Conservation (phyloP, 495 filamentous ascomycete species). For the Neurospora pannonica region DNA sequence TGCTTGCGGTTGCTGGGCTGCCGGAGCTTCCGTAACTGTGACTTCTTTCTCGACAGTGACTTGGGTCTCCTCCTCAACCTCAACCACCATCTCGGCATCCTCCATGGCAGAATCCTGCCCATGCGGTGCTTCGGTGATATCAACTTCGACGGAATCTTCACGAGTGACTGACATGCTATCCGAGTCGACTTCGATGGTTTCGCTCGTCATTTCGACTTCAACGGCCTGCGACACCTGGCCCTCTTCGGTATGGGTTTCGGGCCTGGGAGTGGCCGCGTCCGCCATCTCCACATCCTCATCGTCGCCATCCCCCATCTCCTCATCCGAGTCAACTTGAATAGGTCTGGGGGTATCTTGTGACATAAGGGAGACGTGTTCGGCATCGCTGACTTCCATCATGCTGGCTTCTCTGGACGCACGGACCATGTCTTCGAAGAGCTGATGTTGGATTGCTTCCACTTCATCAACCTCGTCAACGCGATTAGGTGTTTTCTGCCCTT, state of each 20-base stretch:
- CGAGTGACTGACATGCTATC: background rate
- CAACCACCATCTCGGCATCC: background rate
- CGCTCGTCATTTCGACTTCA: background rate
- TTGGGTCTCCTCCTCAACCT: background rate
- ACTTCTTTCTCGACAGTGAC: background rate
- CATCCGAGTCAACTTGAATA: background rate
- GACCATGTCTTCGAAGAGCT: background rate
- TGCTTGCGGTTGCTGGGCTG: background rate
- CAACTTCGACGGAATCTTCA: background rate
- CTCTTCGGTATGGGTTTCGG: background rate
- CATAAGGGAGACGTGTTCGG: background rate
- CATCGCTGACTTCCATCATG: background rate
- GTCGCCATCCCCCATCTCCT: slow-evolving; percentile 4
- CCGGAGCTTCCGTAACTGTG: background rate
- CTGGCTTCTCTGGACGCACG: background rate
- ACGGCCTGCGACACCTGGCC: background rate
- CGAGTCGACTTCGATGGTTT: background rate
- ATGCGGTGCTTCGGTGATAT: background rate
- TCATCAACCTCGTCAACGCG: background rate
- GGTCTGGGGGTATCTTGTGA: background rate
- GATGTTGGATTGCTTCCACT: background rate
- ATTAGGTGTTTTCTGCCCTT: background rate
- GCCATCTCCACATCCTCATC: slow-evolving; percentile 8
- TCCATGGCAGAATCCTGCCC: background rate
- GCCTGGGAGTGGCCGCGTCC: background rate